phyloP scores from a whole-genome alignment of 805 yeast species.

The Wickerhamiella galacta region DNA sequence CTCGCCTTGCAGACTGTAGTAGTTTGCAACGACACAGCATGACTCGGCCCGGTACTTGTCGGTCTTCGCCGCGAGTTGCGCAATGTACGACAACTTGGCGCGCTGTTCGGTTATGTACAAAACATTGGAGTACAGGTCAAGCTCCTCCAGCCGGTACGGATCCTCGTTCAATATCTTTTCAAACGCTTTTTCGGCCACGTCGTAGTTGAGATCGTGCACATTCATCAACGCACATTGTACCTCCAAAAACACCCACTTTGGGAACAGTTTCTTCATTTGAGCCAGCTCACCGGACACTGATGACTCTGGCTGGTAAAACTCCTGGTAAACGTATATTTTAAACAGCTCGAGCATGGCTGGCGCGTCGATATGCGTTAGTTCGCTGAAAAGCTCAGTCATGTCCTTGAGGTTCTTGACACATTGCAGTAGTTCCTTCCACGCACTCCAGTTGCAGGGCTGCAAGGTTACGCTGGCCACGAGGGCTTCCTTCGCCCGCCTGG shows the following conservation, averaged over 20 bases:
- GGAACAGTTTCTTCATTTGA: constrained; percentile 38
- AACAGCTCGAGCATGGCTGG: constrained; percentile 36
- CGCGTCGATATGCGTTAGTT: constrained; percentile 6
- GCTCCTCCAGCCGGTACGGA: constrained; percentile 76
- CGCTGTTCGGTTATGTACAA: constrained; percentile 84
- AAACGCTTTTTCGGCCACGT: constrained; percentile 60
- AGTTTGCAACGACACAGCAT: constrained; percentile 86
- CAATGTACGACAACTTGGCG: constrained; percentile 67
- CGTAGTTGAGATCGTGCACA: constrained; percentile 74
- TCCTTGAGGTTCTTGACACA: constrained; percentile 48
- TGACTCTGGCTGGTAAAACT: constrained; percentile 39
- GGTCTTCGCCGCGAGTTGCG: constrained; percentile 66
- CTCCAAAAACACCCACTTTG: constrained; percentile 54
- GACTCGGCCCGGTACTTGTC: constrained; percentile 88
- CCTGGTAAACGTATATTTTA: constrained; percentile 53
- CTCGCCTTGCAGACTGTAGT: constrained; percentile 77
- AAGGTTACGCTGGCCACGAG: constrained; percentile 43
- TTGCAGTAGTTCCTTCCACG: constrained; percentile 67
- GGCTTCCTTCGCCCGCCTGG: constrained; percentile 40
- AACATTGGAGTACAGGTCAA: constrained; percentile 89
- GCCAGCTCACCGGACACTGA: constrained; percentile 34
- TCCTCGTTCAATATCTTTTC: constrained; percentile 58
- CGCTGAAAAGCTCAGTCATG: constrained; percentile 14
- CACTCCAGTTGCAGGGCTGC: constrained; percentile 85
- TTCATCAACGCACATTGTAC: constrained; percentile 70